Conservation (phyloP, 1,284 basidiomycete genomes). For the Neolentinus lepideus region DNA sequence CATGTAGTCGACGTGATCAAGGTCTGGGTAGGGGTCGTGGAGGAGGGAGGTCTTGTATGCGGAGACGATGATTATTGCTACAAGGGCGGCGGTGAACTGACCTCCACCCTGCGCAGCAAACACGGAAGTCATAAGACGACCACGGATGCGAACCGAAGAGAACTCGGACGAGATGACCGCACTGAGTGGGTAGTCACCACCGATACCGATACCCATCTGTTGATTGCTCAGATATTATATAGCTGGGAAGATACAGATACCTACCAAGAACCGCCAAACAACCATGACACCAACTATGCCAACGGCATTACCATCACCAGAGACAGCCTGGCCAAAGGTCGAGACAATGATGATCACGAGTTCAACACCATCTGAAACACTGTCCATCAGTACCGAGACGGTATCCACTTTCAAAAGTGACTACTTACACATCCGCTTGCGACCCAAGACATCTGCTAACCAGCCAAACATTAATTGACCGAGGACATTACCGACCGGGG, state of each 20-base stretch:
- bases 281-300: conserved; percentile 68
- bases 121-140: conserved; percentile 66
- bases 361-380: conserved; percentile 61
- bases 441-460: conserved; percentile 64
- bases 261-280: conserved; percentile 55
- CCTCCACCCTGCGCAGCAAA: conserved; percentile 70
- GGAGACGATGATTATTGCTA: conserved; percentile 59
- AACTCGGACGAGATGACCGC: conserved; percentile 74
- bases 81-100: conserved; percentile 63
- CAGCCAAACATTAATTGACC: conserved; percentile 66
- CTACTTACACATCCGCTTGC: conserved; percentile 68
- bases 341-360: conserved; percentile 65
- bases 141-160: conserved; percentile 64
- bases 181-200: conserved; percentile 65
- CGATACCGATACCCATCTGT: conserved; percentile 61
- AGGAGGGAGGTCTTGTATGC: conserved; percentile 65
- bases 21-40: conserved; percentile 31
- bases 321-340: conserved; percentile 55
- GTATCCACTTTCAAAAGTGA: too few species aligned
- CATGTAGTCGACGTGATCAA: conserved; percentile 48
- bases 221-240: not conserved
- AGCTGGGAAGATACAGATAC: not conserved
- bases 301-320: conserved; percentile 52
- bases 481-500: conserved; percentile 38
- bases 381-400: conserved; percentile 13